Base-by-base conservation (phyloP, 352 stramenopile genomes). In the Globisporangium acanthophoron region DNA sequence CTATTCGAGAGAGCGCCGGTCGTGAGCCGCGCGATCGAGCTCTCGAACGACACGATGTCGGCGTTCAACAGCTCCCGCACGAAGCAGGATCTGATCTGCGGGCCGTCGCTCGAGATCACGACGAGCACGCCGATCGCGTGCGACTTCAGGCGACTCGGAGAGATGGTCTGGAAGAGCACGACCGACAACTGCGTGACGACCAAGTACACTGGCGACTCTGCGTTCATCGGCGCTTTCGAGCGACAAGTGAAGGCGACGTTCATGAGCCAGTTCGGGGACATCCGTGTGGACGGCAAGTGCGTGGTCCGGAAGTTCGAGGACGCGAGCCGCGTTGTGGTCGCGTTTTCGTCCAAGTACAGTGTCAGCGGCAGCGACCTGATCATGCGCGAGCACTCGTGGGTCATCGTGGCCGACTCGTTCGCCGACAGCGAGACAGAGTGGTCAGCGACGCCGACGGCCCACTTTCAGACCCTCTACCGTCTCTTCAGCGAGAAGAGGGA, bases 251-350 rank as follows among this genome's bases (percentile, higher is more conserved):
- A 52, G 15, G n/a, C 39, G 39, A 11, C 53, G 18, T 27, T 58
- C 16, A 12, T n/a, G 53, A 52, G 43, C 29, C 15, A 8, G 27
- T 37, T 40, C 16, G 39, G 21, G 6, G 39, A 24, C 3, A n/a
- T 40, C 5, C 3, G 20, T 3, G 39, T 29, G 2, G n/a, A 40
- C 9, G 41, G 53, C 40, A 41, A n/a, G 24, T 29, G 15, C 3
- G 45, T 54, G 20, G 9, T 55, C 15, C 45, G 37, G 15, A 54
- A 50, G 49, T 54, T 61, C 41, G 55, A 61, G n/a, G 46, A 61
- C 11, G 45, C 47, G 45, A 24, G 31, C 12, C 55, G 47, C 12
- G 16, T 48, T 16, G 45, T 54, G 12, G 4, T 60, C 16, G 16
- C 46, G 15, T 27, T 33, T 5, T 7, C 35, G 3, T 37, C 35